phyloP scores from a whole-genome alignment of 2,329 filamentous ascomycete species.

The Truncatella angustata region DNA sequence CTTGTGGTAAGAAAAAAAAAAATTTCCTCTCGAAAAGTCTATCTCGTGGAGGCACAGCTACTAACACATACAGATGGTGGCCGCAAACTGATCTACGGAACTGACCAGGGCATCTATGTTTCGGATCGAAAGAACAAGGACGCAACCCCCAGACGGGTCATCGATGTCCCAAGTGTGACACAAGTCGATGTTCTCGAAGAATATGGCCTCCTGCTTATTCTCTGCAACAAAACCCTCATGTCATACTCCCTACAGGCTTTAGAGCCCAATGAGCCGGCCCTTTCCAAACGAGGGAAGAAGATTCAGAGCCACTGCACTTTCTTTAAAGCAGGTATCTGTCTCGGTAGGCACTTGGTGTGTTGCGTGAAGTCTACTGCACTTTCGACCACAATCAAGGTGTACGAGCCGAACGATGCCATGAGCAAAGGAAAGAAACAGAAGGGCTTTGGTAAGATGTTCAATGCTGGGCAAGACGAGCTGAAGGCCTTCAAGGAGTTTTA shows the following conservation, averaged over 20 bases:
- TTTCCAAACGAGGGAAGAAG: constrained; percentile 87
- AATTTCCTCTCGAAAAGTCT: too few relatives aligned
- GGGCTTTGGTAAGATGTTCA: constrained; percentile 94
- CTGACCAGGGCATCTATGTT: constrained; percentile 89
- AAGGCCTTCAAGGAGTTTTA: constrained; percentile 99
- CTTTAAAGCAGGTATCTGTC: constrained; percentile 95
- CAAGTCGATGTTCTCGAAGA: constrained; percentile 97
- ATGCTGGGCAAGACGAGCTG: constrained; percentile 85
- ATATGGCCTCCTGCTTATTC: constrained; percentile 84
- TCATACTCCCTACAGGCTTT: constrained; percentile 87
- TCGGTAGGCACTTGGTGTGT: constrained; percentile 91
- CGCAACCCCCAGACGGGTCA: constrained; percentile 72
- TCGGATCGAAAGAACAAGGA: constrained; percentile 90
- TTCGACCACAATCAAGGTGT: constrained; percentile 98
- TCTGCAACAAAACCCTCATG: constrained; percentile 89
- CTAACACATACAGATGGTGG: constrained; percentile 69
- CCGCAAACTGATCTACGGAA: constrained; percentile 90
- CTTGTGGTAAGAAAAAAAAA: constrained; percentile 72
- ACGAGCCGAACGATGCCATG: constrained; percentile 93
- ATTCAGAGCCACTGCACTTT: constrained; percentile 97
- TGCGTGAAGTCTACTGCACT: constrained; percentile 92
- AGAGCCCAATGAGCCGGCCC: constrained; percentile 76
- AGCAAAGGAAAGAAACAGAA: constrained; percentile 94
- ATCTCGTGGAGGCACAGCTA: too few relatives aligned
- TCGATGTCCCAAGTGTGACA: constrained; percentile 84